Evolutionary conservation across 2,329 filamentous ascomycete species (phyloP).

Genomic region (Cytospora leucostoma): DNA sequence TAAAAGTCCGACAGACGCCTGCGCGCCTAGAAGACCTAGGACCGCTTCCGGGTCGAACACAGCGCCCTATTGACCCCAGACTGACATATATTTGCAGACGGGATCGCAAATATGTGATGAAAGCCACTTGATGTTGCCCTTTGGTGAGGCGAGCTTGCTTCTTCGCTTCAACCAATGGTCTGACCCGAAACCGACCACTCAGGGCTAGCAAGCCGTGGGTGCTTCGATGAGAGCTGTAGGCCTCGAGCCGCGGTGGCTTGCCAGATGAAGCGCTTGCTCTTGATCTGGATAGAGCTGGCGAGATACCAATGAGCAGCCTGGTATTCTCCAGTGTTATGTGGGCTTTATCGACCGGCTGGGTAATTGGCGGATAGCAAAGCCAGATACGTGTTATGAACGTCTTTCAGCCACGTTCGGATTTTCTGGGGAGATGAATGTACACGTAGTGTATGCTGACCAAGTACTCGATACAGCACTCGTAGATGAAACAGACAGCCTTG

Average conservation of each 20-base stretch:
- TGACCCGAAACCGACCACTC: constrained; percentile 8
- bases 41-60: constrained; percentile 8
- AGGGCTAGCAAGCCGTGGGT: constrained; percentile 10
- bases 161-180: constrained; percentile 22
- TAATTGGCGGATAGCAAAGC: not conserved
- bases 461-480: not conserved
- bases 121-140: constrained; percentile 29
- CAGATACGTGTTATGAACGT: not conserved
- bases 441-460: not conserved
- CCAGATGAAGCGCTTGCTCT: constrained; percentile 7
- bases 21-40: constrained; percentile 25
- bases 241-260: constrained; percentile 10
- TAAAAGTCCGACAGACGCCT: constrained; percentile 10
- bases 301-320: too few species aligned
- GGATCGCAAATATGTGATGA: constrained; percentile 25
- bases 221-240: not conserved
- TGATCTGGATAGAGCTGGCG: constrained; percentile 2
- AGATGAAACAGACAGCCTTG: constrained; percentile 2
- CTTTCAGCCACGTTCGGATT: not conserved
- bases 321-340: too few species aligned
- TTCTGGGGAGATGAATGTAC: not conserved
- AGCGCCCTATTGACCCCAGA: constrained; percentile 28
- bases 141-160: constrained; percentile 1
- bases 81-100: constrained; percentile 31
- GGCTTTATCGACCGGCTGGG: too few species aligned